Conservation (phyloP, 345 rosid genomes). For the Brassica nigra region DNA sequence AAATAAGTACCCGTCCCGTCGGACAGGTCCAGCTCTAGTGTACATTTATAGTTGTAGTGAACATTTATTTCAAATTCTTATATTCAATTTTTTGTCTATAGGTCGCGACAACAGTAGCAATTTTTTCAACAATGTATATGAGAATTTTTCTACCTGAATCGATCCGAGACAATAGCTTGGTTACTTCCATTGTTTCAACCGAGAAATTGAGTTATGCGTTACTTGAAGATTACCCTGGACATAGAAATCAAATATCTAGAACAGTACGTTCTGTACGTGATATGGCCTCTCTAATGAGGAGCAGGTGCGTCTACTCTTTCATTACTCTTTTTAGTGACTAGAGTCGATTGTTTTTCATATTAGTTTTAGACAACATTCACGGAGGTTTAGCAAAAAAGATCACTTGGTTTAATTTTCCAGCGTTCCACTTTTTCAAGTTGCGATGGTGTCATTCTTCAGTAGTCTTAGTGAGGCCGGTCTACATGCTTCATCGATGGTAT, state of each 20-base stretch:
- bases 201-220: constrained; percentile 30
- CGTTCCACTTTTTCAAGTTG: constrained; percentile 69
- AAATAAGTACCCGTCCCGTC: too few species aligned
- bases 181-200: constrained; percentile 48
- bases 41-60: background rate
- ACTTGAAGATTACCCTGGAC: constrained; percentile 34
- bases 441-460: constrained; percentile 72
- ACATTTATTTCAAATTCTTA: background rate
- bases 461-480: constrained; percentile 75
- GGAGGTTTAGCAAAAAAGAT: background rate
- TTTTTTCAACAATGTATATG: constrained; percentile 62
- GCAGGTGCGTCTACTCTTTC: constrained; percentile 52
- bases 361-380: background rate
- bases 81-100: constrained; percentile 1
- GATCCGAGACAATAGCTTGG: constrained; percentile 35
- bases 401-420: constrained; percentile 43
- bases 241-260: constrained; percentile 42
- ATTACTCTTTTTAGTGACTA: background rate
- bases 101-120: constrained; percentile 59
- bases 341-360: background rate
- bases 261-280: constrained; percentile 57
- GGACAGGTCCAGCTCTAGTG: background rate
- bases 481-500: constrained; percentile 74
- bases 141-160: constrained; percentile 71
- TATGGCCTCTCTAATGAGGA: constrained; percentile 53